Conservation (phyloP, 2,329 filamentous ascomycete genomes). For the Claviceps quebecensis region DNA sequence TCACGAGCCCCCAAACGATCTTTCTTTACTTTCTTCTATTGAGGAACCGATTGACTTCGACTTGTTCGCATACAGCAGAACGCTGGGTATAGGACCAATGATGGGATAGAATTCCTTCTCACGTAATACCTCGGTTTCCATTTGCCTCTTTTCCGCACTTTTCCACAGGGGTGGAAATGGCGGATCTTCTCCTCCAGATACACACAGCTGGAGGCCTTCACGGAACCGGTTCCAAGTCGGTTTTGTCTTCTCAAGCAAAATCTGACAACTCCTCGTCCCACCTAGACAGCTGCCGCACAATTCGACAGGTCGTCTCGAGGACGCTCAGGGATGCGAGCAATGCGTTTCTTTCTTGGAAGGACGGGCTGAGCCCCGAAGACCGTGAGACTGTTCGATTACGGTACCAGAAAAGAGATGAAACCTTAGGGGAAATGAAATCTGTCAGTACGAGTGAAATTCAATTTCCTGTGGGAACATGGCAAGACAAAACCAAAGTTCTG, state of each 20-base stretch:
- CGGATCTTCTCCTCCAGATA: conserved; percentile 3
- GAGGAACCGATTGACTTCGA: background rate
- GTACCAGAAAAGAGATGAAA: conserved; percentile 48
- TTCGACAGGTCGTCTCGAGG: conserved; percentile 3
- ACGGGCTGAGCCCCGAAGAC: conserved; percentile 38
- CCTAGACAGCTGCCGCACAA: background rate
- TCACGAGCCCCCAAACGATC: no score
- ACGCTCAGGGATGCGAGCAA: conserved; percentile 21
- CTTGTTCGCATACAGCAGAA: background rate
- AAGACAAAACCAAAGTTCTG: background rate
- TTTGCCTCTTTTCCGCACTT: background rate
- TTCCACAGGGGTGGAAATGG: background rate
- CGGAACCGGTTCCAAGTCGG: background rate
- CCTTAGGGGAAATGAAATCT: conserved; percentile 51
- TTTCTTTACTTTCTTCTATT: background rate
- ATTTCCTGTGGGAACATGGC: background rate
- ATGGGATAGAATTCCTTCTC: background rate
- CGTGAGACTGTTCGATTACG: conserved; percentile 29
- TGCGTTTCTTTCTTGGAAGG: conserved; percentile 32
- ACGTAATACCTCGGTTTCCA: background rate
- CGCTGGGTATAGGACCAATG: background rate
- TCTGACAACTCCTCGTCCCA: background rate
- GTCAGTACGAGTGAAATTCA: conserved; percentile 26
- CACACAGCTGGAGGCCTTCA: conserved; percentile 1
- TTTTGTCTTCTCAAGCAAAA: background rate